Base-by-base conservation (phyloP, 2,329 filamentous ascomycete species). In the Lachnellula cervina region DNA sequence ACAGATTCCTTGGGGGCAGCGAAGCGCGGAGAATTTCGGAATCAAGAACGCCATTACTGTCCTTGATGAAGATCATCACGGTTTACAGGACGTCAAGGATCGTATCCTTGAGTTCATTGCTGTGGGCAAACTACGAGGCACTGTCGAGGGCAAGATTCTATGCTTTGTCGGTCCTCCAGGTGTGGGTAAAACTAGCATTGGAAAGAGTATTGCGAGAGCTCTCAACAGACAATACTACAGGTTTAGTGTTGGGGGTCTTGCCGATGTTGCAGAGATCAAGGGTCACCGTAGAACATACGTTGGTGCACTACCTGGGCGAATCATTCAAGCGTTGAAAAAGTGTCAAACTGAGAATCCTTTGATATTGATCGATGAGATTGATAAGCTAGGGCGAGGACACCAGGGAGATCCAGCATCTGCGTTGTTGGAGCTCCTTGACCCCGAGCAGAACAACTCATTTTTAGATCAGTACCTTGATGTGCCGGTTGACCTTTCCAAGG, bases 401-500 rank as follows among this genome's bases (percentile, higher is more conserved):
- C 94, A 97, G 74, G 94, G 94, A 25, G 94, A 99, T 68, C 95
- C 95, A 14, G 90, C 94, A 1, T 97, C 93, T 19, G 94, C 94
- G 32, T 79, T 99, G 52, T 82, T 99, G 3, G 94, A 99, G 71
- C 75, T 99, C 50, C 84, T 99, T 17, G 94, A 99, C 64, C 94
- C 94, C 0, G 94, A 99, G 73, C 94, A 99, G 71, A 99, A 99
- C 76, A 91, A 80, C 69, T 97, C 92, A 23, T 99, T 99, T 81
- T 74, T 99, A 61, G 94, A 99, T 66, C 94, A 99, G 72, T 99
- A 99, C 75, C 90, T 99, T 82, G 94, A 99, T 71, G 91, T 99
- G 0, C 94, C 94, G 0, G 93, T 99, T 5, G 94, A 99, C 70
- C 79, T 99, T 50, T 97, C 92, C 50, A 97, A 97, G 76, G 94